phyloP scores from a whole-genome alignment of 2,329 filamentous ascomycete species.

The Monosporascus sp. region DNA sequence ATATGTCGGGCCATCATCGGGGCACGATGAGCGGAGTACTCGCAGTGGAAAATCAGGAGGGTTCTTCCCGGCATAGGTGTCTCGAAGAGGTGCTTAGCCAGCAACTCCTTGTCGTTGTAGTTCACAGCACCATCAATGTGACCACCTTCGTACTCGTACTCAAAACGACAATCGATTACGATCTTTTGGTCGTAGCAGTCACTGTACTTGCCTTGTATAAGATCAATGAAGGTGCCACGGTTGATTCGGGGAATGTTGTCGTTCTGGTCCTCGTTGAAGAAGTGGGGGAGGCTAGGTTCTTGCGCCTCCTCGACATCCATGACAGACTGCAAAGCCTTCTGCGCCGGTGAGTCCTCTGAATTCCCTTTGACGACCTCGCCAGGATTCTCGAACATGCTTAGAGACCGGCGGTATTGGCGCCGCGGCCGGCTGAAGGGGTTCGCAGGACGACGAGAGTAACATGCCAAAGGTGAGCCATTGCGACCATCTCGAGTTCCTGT shows the following conservation, averaged over 20 bases:
- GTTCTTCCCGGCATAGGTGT: slow-evolving; percentile 64
- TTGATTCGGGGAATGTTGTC: slow-evolving; percentile 87
- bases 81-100: slow-evolving; percentile 75
- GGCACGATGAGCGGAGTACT: slow-evolving; percentile 94
- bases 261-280: slow-evolving; percentile 70
- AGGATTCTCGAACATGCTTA: slow-evolving; percentile 97
- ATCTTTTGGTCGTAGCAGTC: slow-evolving; percentile 74
- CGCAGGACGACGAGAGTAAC: slow-evolving; percentile 66
- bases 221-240: slow-evolving; percentile 74
- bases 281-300: slow-evolving; percentile 75
- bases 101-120: slow-evolving; percentile 91
- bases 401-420: slow-evolving; percentile 83
- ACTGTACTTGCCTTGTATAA: slow-evolving; percentile 80
- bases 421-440: slow-evolving; percentile 71
- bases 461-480: slow-evolving; percentile 70
- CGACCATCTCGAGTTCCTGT: slow-evolving; percentile 48
- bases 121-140: slow-evolving; percentile 93
- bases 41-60: slow-evolving; percentile 90
- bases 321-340: slow-evolving; percentile 63
- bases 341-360: slow-evolving; percentile 50
- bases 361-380: slow-evolving; percentile 82
- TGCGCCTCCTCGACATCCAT: slow-evolving; percentile 79
- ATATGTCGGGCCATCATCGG: slow-evolving; percentile 95
- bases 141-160: slow-evolving; percentile 96
- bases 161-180: slow-evolving; percentile 94